Evolutionary conservation across 2,329 filamentous ascomycete species (phyloP).

Genomic region (Aspergillus awamori): DNA sequence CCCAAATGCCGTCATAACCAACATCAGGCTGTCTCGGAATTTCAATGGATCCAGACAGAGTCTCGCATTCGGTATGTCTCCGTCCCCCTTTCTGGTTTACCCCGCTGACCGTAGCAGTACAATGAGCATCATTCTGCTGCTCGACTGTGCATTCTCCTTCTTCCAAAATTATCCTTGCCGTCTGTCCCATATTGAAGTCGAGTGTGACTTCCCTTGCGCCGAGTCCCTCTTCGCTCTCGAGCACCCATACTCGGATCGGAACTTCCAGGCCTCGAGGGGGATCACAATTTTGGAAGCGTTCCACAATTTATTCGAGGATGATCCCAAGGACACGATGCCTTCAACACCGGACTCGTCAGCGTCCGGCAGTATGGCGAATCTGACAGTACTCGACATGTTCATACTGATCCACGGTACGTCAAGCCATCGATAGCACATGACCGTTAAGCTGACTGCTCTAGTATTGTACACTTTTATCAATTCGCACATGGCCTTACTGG

Average conservation of each 20-base stretch:
- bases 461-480: conserved; percentile 47
- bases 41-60: conserved; percentile 49
- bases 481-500: conserved; percentile 42
- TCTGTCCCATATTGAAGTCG: conserved; percentile 43
- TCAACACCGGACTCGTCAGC: neutral
- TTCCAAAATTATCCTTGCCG: conserved; percentile 51
- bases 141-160: conserved; percentile 51
- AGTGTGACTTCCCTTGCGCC: conserved; percentile 49
- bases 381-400: conserved; percentile 46
- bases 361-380: conserved; percentile 22
- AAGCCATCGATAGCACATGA: neutral
- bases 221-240: conserved; percentile 43
- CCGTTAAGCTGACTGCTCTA: conserved; percentile 17
- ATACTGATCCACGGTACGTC: conserved; percentile 46
- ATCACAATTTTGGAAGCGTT: conserved; percentile 45
- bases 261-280: conserved; percentile 42
- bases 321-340: conserved; percentile 16
- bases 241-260: conserved; percentile 47
- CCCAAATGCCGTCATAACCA: conserved; percentile 41
- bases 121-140: conserved; percentile 43
- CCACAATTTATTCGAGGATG: conserved; percentile 39
- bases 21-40: conserved; percentile 43
- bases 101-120: conserved; percentile 33
- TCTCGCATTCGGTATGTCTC: conserved; percentile 44
- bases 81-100: neutral